A percentile compares a stretch with the other conserved stretches of the same genome.
phyloP scores from a whole-genome alignment of 2,329 filamentous ascomycete species.

The Aspergillus melleus region DNA sequence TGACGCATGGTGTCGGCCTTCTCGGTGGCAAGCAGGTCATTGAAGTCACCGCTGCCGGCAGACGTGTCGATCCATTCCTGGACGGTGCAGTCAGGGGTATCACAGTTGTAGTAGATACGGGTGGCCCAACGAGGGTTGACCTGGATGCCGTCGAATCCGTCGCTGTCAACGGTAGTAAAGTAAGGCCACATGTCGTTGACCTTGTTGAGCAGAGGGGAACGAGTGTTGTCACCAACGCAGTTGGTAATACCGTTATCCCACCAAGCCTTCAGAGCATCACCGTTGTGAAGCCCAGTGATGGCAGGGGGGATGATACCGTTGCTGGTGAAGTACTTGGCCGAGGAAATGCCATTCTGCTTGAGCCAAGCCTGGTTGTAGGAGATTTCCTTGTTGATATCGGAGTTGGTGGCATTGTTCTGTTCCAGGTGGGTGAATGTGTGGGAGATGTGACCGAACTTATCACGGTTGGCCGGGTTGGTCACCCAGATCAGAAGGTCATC shows the following conservation, averaged over 20 bases:
- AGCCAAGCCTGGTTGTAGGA: conserved; percentile 62
- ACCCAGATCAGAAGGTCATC: conserved; percentile 59
- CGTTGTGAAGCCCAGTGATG: conserved; percentile 65
- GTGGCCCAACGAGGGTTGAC: conserved; percentile 63
- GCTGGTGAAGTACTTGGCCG: conserved; percentile 50
- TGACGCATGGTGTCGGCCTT: conserved; percentile 57
- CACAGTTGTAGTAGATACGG: conserved; percentile 66
- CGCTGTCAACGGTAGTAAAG: conserved; percentile 50
- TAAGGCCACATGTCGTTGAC: conserved; percentile 57
- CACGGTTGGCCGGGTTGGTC: conserved; percentile 48
- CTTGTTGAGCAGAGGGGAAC: conserved; percentile 54
- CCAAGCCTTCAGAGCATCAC: conserved; percentile 62
- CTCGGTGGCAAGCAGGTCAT: conserved; percentile 53
- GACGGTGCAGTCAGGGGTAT: conserved; percentile 56
- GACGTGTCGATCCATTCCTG: conserved; percentile 63
- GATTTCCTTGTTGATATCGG: conserved; percentile 58
- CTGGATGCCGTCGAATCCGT: conserved; percentile 58
- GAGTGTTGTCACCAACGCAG: conserved; percentile 65
- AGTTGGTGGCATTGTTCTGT: conserved; percentile 61
- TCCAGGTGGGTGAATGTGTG: conserved; percentile 64
- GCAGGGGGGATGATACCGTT: conserved; percentile 62
- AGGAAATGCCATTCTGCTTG: conserved; percentile 52
- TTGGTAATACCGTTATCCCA: conserved; percentile 59
- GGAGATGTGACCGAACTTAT: conserved; percentile 59
- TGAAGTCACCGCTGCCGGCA: conserved; percentile 54